Evolutionary conservation across 1,284 basidiomycete species (phyloP).

Genomic region (Fomitopsis palustris): DNA sequence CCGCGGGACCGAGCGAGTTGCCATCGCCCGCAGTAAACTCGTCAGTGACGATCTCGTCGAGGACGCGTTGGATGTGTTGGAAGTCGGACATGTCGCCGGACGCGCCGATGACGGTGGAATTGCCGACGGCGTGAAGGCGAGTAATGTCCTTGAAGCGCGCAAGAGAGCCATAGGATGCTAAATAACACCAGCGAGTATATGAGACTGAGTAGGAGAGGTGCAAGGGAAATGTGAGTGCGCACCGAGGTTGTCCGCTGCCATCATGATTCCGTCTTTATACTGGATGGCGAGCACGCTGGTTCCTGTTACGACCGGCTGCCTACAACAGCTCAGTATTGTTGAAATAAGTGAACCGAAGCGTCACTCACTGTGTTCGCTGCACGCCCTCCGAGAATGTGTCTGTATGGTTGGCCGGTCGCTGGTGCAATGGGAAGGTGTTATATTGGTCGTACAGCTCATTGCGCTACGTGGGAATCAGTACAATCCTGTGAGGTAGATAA

Average conservation of each 20-base stretch:
- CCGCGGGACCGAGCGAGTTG: slow-evolving; percentile 81
- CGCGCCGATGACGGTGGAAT: slow-evolving; percentile 86
- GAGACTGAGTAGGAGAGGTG: neutral
- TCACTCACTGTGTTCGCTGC: slow-evolving; percentile 71
- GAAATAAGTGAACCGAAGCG: neutral
- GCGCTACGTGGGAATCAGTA: slow-evolving; percentile 40
- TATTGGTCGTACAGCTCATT: slow-evolving; percentile 72
- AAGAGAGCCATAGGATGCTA: slow-evolving; percentile 96
- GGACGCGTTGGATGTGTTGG: slow-evolving; percentile 84
- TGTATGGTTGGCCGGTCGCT: slow-evolving; percentile 48
- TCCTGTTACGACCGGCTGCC: slow-evolving; percentile 95
- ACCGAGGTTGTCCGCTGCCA: slow-evolving; percentile 99
- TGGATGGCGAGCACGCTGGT: slow-evolving; percentile 93
- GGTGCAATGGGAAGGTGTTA: slow-evolving; percentile 69
- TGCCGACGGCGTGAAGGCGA: slow-evolving; percentile 83
- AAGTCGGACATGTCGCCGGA: slow-evolving; percentile 98
- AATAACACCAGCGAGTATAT: neutral
- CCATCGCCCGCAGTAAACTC: slow-evolving; percentile 84
- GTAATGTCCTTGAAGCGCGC: slow-evolving; percentile 96
- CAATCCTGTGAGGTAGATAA: neutral
- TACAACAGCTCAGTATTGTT: slow-evolving; percentile 25
- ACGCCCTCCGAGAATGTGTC: slow-evolving; percentile 63
- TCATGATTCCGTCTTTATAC: slow-evolving; percentile 97
- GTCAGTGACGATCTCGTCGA: slow-evolving; percentile 72
- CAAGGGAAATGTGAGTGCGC: slow-evolving; percentile 9